Conservation (phyloP, 495 filamentous ascomycete species). For the Haplographium delicatum region DNA sequence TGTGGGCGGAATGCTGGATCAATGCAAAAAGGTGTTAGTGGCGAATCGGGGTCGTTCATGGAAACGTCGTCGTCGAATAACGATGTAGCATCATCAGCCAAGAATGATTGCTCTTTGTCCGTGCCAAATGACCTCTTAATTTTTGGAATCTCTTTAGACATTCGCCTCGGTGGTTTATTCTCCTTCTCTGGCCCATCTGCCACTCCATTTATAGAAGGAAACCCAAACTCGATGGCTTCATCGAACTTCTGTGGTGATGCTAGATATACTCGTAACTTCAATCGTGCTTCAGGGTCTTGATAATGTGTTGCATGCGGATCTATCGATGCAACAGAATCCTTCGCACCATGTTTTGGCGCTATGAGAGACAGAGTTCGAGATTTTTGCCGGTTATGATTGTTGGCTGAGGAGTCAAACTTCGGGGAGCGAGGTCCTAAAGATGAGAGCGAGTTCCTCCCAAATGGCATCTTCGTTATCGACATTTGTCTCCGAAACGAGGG, state of each 20-base stretch:
- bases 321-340: conserved; percentile 45
- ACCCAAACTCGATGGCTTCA: conserved; percentile 90
- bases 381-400: conserved; percentile 34
- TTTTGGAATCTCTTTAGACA: conserved; percentile 10
- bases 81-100: conserved; percentile 41
- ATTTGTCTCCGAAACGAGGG: conserved; percentile 48
- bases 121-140: conserved; percentile 29
- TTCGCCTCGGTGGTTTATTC: conserved; percentile 24
- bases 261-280: conserved; percentile 83
- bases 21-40: conserved; percentile 39
- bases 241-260: conserved; percentile 94
- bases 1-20: conserved; percentile 18
- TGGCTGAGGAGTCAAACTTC: conserved; percentile 8
- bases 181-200: conserved; percentile 27
- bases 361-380: conserved; percentile 46
- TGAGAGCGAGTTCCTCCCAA: conserved; percentile 35
- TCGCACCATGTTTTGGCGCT: conserved; percentile 35
- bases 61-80: conserved; percentile 47
- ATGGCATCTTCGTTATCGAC: conserved; percentile 50
- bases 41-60: conserved; percentile 46
- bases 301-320: conserved; percentile 78
- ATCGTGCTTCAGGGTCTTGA: conserved; percentile 81
- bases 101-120: conserved; percentile 32
- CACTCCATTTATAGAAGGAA: conserved; percentile 56
- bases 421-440: conserved; percentile 15